These are phyloP conservation scores for Prototheca wickerhamii DNA, from an alignment of 163 green algal species.

Conservation along the genomic window DNA sequence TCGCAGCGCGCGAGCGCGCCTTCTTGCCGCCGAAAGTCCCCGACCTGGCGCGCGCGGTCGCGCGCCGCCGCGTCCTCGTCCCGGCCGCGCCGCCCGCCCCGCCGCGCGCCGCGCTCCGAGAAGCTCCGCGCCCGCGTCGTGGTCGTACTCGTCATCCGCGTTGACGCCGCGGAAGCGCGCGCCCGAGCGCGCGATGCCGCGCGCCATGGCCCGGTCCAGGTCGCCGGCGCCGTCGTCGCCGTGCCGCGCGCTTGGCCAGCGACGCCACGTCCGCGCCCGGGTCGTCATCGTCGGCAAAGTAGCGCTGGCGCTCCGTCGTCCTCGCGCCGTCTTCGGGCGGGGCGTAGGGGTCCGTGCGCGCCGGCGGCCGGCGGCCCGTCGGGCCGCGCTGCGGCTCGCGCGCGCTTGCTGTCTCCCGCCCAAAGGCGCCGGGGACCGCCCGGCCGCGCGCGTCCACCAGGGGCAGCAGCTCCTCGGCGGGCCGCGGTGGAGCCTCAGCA, in stretches of 20 bases:
- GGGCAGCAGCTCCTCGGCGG: constrained; percentile 34
- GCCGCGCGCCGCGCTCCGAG: constrained; percentile 9
- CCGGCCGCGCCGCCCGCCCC: constrained; percentile 7
- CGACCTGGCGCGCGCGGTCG: constrained; percentile 44
- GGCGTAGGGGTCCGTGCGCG: background rate
- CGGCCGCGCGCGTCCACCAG: constrained; percentile 55
- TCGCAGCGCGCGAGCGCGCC: background rate
- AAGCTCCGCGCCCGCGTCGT: constrained; percentile 73
- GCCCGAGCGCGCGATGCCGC: constrained; percentile 50
- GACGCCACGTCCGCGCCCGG: constrained; percentile 37
- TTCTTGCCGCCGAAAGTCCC: constrained; percentile 23
- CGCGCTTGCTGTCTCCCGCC: constrained; percentile 41
- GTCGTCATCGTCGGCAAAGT: constrained; percentile 57
- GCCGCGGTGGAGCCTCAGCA: background rate
- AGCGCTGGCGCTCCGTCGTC: constrained; percentile 35
- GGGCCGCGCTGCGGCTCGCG: background rate
- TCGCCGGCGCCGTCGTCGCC: constrained; percentile 48
- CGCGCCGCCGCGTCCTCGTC: constrained; percentile 26
- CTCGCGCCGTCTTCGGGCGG: constrained; percentile 26
- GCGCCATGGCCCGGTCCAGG: constrained; percentile 62
- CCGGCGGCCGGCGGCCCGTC: background rate
- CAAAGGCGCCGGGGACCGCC: constrained; percentile 68
- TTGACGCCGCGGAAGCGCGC: background rate
- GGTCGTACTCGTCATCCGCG: constrained; percentile 87
- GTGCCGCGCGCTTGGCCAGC: constrained; percentile 55